Conservation (phyloP, 2,329 filamentous ascomycete species). For the Orbilia blumenaviensis region DNA sequence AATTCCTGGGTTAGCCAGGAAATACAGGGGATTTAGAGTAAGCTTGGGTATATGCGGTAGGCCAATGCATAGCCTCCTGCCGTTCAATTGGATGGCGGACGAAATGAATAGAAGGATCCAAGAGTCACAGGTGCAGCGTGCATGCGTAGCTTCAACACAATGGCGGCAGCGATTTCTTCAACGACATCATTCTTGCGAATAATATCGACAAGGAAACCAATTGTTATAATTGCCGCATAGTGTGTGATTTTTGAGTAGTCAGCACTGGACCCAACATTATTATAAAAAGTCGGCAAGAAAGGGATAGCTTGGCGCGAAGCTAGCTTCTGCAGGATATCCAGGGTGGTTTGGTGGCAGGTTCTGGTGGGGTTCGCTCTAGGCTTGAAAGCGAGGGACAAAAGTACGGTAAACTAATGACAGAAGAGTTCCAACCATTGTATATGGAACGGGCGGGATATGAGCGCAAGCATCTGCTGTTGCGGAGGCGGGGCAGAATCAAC, state of each 20-base stretch:
- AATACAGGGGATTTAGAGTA: background rate
- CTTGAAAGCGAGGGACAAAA: slow-evolving; percentile 5
- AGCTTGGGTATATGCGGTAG: background rate
- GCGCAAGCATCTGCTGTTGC: slow-evolving; percentile 9
- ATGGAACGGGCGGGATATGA: slow-evolving; percentile 32
- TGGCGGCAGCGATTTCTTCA: slow-evolving; percentile 39
- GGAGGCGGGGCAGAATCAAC: slow-evolving; percentile 32
- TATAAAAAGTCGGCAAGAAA: slow-evolving; percentile 42
- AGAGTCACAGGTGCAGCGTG: slow-evolving; percentile 36
- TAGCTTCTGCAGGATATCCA: slow-evolving; percentile 27
- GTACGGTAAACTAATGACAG: too few relatives aligned
- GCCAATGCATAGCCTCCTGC: background rate
- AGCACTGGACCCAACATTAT: slow-evolving; percentile 25
- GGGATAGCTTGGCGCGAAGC: slow-evolving; percentile 40
- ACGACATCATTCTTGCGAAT: slow-evolving; percentile 40
- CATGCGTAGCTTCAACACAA: slow-evolving; percentile 51
- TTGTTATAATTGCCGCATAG: slow-evolving; percentile 37
- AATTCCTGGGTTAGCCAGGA: slow-evolving; percentile 15
- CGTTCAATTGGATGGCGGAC: slow-evolving; percentile 4
- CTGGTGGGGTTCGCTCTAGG: slow-evolving; percentile 12
- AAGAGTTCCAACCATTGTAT: too few relatives aligned
- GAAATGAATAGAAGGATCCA: slow-evolving; percentile 3
- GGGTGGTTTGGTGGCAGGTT: slow-evolving; percentile 19
- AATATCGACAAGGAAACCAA: slow-evolving; percentile 40
- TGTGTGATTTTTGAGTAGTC: slow-evolving; percentile 43